Evolutionary conservation across 2,329 filamentous ascomycete genomes (phyloP).

Genomic region (Verticillium dahliae): DNA sequence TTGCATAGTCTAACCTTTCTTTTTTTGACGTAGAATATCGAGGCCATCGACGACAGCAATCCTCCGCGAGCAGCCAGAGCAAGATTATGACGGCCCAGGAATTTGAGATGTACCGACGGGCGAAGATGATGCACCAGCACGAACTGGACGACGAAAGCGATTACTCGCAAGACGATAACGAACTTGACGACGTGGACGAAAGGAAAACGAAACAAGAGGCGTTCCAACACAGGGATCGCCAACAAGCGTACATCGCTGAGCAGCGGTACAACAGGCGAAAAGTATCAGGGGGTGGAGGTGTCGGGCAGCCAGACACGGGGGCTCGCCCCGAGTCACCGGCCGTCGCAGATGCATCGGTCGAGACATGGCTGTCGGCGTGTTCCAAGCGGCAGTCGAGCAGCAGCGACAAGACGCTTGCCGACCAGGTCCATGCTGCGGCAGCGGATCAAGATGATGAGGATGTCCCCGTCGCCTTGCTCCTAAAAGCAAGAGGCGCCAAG

Average conservation of each 20-base stretch:
- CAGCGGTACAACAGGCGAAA: not conserved
- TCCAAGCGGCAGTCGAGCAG: not conserved
- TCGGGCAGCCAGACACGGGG: not conserved
- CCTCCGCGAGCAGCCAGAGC: not conserved
- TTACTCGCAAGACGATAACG: not conserved
- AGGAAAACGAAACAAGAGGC: not conserved
- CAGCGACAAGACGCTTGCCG: not conserved
- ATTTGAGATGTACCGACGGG: not conserved
- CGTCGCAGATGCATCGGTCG: not conserved
- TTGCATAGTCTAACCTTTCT: too few species aligned
- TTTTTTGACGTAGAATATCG: not conserved
- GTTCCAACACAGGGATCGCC: not conserved
- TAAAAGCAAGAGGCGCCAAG: not conserved
- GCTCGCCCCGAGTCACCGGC: not conserved
- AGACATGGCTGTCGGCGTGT: not conserved
- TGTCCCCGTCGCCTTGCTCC: not conserved
- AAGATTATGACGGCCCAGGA: not conserved
- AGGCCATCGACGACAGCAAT: not conserved
- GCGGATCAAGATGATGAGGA: not conserved
- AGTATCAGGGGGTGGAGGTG: not conserved
- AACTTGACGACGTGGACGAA: not conserved
- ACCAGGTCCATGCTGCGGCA: not conserved
- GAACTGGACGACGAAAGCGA: not conserved
- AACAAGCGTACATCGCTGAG: not conserved
- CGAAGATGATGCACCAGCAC: not conserved